Base-by-base conservation (phyloP, 2,329 filamentous ascomycete species). In the Neopestalotiopsis rosae region DNA sequence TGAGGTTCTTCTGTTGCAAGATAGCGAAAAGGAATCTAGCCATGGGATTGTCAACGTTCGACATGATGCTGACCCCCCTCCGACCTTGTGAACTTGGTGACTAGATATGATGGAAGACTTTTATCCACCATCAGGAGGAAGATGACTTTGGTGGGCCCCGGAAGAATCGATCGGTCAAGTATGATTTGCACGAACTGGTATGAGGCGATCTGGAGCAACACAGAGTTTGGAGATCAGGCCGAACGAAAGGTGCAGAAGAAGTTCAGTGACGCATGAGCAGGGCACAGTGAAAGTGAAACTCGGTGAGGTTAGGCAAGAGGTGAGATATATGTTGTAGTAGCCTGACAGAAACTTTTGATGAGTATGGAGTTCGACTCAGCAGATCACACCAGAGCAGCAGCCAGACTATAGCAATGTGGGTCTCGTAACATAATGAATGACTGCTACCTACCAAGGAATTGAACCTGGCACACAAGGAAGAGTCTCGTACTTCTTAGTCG, bases 21-120 rank as follows among this genome's bases (percentile, higher is more conserved):
- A 90, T 89, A 49, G 87, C 88, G 73, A 88, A 88, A 69, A 90
- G 83, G 68, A 90, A 88, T 67, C 87, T 82, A 69, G 86, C 84
- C 82, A 88, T 88, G 67, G 83, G 81, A 75, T 85, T 88, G 75
- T 90, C 87, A 72, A 84, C 84, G 78, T 85, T 87, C 76, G 86
- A 81, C 86, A 89, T 88, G 78, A 69, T 80, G 76, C 72, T 52
- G 45, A 52, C 45, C 9, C 14, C 13, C 42, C n/a, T 17, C n/a
- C 7, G n/a, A 20, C 6, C 45, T 17, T 17, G 57, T 30, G 32
- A 34, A 30, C 57, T 52, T 17, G 45, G 34, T 24, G 34, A 62
- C 30, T 62, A 10, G 40, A 6, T n/a, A 5, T 28, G 62, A 24
- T 56, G 2, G 42, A 65, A n/a, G 62, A 17, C 45, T 52, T 65